phyloP scores from a whole-genome alignment of 1,139 yeast genomes.

The Magnusiomyces sp. region DNA sequence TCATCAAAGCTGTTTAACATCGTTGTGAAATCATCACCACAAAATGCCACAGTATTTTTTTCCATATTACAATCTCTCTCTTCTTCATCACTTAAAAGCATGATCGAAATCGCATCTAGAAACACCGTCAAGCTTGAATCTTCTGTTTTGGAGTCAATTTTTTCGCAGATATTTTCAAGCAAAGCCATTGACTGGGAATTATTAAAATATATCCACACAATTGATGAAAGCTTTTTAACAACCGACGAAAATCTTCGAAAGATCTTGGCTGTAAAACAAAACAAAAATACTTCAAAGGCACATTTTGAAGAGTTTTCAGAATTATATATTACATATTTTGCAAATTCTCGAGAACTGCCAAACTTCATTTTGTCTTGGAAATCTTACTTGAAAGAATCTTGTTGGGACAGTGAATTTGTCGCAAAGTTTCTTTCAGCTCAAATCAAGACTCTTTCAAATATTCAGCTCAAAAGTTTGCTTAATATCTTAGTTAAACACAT shows the following conservation, averaged over 20 bases:
- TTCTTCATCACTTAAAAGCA: slow-evolving; percentile 1
- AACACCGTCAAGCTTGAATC: slow-evolving; percentile 4
- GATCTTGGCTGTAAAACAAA: slow-evolving; percentile 5
- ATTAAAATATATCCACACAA: slow-evolving; percentile 10
- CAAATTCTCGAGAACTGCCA: slow-evolving; percentile 15
- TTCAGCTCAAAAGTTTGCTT: slow-evolving; percentile 17
- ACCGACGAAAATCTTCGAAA: slow-evolving; percentile 5
- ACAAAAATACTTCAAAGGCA: neutral
- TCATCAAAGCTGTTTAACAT: slow-evolving; percentile 6
- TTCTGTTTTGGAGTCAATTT: neutral
- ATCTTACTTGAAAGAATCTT: slow-evolving; percentile 7
- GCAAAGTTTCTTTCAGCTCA: slow-evolving; percentile 14
- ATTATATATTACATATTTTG: slow-evolving; percentile 12
- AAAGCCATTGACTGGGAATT: slow-evolving; percentile 13
- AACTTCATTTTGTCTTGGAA: slow-evolving; percentile 13
- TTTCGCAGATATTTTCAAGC: slow-evolving; percentile 5
- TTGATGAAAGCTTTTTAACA: slow-evolving; percentile 11
- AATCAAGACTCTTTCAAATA: slow-evolving; percentile 16
- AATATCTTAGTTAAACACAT: slow-evolving; percentile 7
- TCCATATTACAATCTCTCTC: slow-evolving; percentile 1
- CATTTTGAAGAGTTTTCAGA: slow-evolving; percentile 9
- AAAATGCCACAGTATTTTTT: slow-evolving; percentile 9
- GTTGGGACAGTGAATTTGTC: slow-evolving; percentile 17
- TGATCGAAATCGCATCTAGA: slow-evolving; percentile 1
- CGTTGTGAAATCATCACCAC: slow-evolving; percentile 3